These are phyloP conservation scores for Suillus ampliporus DNA, from an alignment of 768 basidiomycete species.

Conservation along the genomic window DNA sequence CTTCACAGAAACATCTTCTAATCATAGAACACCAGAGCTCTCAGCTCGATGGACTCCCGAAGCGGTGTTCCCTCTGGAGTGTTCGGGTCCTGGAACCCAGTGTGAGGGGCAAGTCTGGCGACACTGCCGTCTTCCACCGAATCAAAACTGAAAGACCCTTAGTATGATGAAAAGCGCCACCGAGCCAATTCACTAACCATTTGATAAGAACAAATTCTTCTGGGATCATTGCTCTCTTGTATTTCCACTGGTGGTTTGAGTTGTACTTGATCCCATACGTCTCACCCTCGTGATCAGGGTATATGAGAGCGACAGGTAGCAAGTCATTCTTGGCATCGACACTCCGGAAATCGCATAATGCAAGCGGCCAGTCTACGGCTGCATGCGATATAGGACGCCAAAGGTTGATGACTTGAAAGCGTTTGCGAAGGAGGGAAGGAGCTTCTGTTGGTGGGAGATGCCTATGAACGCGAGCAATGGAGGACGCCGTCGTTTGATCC, in stretches of 20 bases:
- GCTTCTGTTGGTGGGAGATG: slow-evolving; percentile 50
- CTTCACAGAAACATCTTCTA: background rate
- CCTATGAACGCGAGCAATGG: slow-evolving; percentile 47
- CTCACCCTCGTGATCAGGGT: slow-evolving; percentile 51
- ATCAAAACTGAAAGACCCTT: slow-evolving; percentile 34
- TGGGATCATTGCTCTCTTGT: slow-evolving; percentile 47
- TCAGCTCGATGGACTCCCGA: slow-evolving; percentile 42
- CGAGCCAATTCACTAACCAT: slow-evolving; percentile 40
- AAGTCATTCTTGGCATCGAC: slow-evolving; percentile 46
- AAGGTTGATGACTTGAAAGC: slow-evolving; percentile 60
- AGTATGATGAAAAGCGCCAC: background rate
- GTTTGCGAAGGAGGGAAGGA: slow-evolving; percentile 43
- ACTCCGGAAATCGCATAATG: slow-evolving; percentile 52
- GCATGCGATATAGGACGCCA: slow-evolving; percentile 56
- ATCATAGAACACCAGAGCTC: slow-evolving; percentile 22
- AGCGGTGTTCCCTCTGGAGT: slow-evolving; percentile 35
- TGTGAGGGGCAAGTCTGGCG: slow-evolving; percentile 39
- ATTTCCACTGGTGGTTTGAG: slow-evolving; percentile 50
- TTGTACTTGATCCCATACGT: slow-evolving; percentile 46
- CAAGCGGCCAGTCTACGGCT: slow-evolving; percentile 55
- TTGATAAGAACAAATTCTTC: slow-evolving; percentile 56
- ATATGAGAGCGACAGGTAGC: slow-evolving; percentile 42
- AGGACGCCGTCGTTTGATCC: slow-evolving; percentile 50
- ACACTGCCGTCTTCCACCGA: slow-evolving; percentile 42
- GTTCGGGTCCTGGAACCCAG: slow-evolving; percentile 40